Conservation (phyloP, 208 protist genomes). For the Sergeia podlipaevii region DNA sequence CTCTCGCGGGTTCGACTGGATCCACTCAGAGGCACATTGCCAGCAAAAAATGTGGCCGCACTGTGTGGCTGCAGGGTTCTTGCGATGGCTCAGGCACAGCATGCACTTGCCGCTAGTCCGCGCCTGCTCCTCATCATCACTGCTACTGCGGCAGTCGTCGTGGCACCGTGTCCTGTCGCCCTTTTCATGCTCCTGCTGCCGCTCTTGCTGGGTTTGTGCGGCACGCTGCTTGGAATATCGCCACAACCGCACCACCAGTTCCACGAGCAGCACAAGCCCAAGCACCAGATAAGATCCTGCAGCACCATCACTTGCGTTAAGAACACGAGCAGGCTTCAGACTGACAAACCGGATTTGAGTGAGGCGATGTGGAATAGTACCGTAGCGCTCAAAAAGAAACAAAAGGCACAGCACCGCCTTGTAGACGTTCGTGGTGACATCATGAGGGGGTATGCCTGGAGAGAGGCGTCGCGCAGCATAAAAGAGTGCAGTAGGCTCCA, state of each 20-base stretch:
- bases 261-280: conserved; percentile 64
- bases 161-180: conserved; percentile 6
- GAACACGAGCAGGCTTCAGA: conserved; percentile 49
- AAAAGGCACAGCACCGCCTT: conserved; percentile 47
- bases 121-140: conserved; percentile 42
- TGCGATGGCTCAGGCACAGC: conserved; percentile 77
- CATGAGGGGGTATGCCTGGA: conserved; percentile 47
- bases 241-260: conserved; percentile 78
- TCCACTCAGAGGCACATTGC: conserved; percentile 84
- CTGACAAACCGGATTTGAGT: conserved; percentile 64
- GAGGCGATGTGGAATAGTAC: conserved; percentile 65
- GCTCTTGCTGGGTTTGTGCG: not conserved
- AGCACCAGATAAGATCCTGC: conserved; percentile 59
- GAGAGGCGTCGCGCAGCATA: conserved; percentile 46
- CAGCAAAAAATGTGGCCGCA: conserved; percentile 90
- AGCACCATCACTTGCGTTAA: conserved; percentile 52
- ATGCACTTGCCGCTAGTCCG: conserved; percentile 65
- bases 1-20: conserved; percentile 69
- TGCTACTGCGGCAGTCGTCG: conserved; percentile 22
- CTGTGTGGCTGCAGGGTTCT: conserved; percentile 67
- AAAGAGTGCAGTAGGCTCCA: conserved; percentile 53
- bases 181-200: conserved; percentile 3
- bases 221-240: conserved; percentile 32
- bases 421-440: conserved; percentile 54
- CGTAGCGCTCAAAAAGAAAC: conserved; percentile 82